A percentile compares a stretch with the other conserved stretches of the same genome.
Evolutionary conservation across 139 green algal species (phyloP).

Genomic region (Tetraselmis striata): DNA sequence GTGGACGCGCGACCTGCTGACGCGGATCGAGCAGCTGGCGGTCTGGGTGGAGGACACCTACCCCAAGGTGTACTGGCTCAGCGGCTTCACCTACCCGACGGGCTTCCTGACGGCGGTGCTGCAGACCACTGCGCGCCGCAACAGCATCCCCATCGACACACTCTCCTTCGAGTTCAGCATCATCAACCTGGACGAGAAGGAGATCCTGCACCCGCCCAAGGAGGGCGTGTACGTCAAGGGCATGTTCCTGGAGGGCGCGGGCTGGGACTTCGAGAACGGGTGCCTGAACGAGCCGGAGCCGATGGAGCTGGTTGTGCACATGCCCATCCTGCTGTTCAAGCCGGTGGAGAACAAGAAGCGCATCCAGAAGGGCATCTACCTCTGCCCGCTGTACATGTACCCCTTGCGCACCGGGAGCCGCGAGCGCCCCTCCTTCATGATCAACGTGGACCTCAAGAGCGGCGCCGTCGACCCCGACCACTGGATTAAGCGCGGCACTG

Average conservation of each 20-base stretch:
- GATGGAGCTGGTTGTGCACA: constrained; percentile 83
- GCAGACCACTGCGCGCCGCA: constrained; percentile 68
- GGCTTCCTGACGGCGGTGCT: constrained; percentile 72
- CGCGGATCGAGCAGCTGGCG: constrained; percentile 63
- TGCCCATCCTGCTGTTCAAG: constrained; percentile 83
- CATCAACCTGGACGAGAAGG: constrained; percentile 62
- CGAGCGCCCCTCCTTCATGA: constrained; percentile 76
- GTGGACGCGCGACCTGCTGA: constrained; percentile 75
- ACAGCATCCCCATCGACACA: constrained; percentile 75
- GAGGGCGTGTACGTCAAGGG: constrained; percentile 82
- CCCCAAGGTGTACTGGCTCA: constrained; percentile 77
- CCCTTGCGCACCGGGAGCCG: constrained; percentile 65
- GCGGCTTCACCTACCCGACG: constrained; percentile 79
- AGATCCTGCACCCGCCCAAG: constrained; percentile 62
- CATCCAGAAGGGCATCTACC: constrained; percentile 54
- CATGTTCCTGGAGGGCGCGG: constrained; percentile 72
- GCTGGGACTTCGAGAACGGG: constrained; percentile 74
- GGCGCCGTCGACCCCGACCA: constrained; percentile 64
- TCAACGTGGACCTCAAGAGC: constrained; percentile 64
- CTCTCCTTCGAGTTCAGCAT: constrained; percentile 76
- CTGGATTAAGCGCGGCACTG: constrained; percentile 74
- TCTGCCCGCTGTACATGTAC: constrained; percentile 79
- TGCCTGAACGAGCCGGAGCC: constrained; percentile 77
- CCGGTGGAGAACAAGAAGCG: constrained; percentile 80
- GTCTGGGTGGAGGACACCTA: constrained; percentile 65